Conservation (phyloP, 1,139 yeast genomes). For the Suhomyces maxii region DNA sequence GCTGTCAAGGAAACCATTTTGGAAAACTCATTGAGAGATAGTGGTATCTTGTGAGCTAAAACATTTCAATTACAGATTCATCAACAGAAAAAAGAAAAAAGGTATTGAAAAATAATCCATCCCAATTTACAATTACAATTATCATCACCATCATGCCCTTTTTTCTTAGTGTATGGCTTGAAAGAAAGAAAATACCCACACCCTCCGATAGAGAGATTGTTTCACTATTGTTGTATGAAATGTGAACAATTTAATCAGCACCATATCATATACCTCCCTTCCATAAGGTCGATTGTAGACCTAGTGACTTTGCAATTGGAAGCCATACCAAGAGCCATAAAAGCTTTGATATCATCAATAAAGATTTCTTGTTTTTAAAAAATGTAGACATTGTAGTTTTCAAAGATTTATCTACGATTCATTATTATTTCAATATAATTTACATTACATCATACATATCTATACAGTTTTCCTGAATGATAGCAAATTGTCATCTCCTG, state of each 20-base stretch:
- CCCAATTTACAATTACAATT: too few relatives aligned
- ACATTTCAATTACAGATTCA: neutral
- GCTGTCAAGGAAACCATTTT: constrained; percentile 88
- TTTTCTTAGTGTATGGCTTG: too few relatives aligned
- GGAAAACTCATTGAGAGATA: constrained; percentile 80
- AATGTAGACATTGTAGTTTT: neutral
- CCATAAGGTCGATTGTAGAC: neutral
- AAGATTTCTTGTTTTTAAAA: neutral
- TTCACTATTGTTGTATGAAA: neutral
- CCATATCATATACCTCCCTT: neutral
- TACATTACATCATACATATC: constrained; percentile 12
- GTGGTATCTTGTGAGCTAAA: constrained; percentile 63
- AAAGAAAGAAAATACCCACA: neutral
- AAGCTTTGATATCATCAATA: constrained; percentile 2
- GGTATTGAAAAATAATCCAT: too few relatives aligned
- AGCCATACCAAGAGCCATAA: neutral
- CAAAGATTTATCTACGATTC: neutral
- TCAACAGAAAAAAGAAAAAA: neutral
- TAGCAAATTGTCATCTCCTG: constrained; percentile 1
- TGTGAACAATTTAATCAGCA: neutral
- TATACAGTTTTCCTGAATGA: constrained; percentile 8
- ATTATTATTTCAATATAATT: neutral
- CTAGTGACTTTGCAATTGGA: neutral
- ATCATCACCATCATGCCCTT: too few relatives aligned
- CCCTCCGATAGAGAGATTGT: neutral